These are phyloP conservation scores for Metschnikowia anglica DNA, from an alignment of 805 yeast species.

Conservation along the genomic window DNA sequence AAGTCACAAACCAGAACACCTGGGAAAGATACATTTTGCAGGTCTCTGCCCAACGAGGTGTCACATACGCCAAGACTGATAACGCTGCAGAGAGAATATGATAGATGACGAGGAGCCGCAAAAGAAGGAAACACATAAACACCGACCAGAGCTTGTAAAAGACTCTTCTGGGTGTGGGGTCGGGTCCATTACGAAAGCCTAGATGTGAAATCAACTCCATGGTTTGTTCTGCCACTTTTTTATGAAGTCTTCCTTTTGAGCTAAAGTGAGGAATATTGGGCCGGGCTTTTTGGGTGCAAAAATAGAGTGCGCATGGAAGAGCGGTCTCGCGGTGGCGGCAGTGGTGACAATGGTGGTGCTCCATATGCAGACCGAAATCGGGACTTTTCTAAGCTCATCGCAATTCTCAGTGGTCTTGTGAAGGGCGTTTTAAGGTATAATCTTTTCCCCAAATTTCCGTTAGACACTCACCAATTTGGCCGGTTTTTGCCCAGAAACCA, in stretches of 20 bases:
- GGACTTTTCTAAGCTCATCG: constrained; percentile 11
- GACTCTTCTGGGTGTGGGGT: constrained; percentile 11
- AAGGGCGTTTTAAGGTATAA: not conserved
- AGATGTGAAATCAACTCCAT: constrained; percentile 36
- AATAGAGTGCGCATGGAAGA: not conserved
- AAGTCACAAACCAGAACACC: constrained; percentile 19
- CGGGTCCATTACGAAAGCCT: constrained; percentile 27
- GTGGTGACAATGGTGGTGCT: too few relatives aligned
- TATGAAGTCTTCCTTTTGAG: not conserved
- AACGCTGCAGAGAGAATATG: constrained; percentile 23
- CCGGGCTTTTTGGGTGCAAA: constrained; percentile 6
- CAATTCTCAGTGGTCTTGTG: constrained; percentile 3
- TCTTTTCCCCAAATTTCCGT: not conserved
- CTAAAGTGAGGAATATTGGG: not conserved
- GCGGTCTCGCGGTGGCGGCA: too few relatives aligned
- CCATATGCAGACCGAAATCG: not conserved
- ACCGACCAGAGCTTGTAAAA: constrained; percentile 20
- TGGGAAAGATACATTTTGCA: constrained; percentile 5
- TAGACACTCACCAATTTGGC: not conserved
- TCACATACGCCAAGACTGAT: constrained; percentile 12
- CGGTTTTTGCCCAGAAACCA: constrained; percentile 18
- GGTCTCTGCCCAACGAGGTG: constrained; percentile 11
- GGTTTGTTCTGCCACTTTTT: constrained; percentile 11
- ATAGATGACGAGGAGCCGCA: constrained; percentile 19
- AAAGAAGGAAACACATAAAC: constrained; percentile 19